phyloP scores from a whole-genome alignment of 2,329 filamentous ascomycete species.

The Fusarium palustre region DNA sequence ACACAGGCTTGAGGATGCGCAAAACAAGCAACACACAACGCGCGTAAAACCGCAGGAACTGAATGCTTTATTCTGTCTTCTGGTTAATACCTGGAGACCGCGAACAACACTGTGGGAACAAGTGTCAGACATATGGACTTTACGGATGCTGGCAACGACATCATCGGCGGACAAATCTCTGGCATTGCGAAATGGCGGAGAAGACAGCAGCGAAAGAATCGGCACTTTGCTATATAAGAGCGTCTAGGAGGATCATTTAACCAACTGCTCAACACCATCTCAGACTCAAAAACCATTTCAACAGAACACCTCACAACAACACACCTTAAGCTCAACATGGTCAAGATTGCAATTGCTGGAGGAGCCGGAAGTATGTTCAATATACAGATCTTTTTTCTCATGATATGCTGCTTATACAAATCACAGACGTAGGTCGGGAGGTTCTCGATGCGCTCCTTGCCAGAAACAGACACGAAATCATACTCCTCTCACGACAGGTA shows the following conservation, averaged over 20 bases:
- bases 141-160: neutral
- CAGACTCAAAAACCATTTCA: fast-evolving
- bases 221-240: neutral
- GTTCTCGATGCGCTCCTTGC: slow-evolving; percentile 63
- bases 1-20: neutral
- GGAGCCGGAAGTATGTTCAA: slow-evolving; percentile 38
- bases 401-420: neutral
- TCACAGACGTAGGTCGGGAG: slow-evolving; percentile 63
- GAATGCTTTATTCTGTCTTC: neutral
- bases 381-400: neutral
- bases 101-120: neutral
- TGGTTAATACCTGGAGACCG: neutral
- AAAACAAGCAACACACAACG: neutral
- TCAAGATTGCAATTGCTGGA: slow-evolving; percentile 43
- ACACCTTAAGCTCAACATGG: slow-evolving; percentile 20
- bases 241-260: no score
- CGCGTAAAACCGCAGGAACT: no score
- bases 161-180: neutral
- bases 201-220: fast-evolving
- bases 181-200: slow-evolving; percentile 11
- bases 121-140: neutral
- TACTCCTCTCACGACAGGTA: slow-evolving; percentile 62
- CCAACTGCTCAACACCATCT: no score
- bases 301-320: neutral
- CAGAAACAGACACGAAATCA: slow-evolving; percentile 63